A percentile compares a stretch with the other conserved stretches of the same genome.
These are phyloP conservation scores for Penicillium antarcticum DNA, from an alignment of 495 filamentous ascomycete species.

Conservation along the genomic window DNA sequence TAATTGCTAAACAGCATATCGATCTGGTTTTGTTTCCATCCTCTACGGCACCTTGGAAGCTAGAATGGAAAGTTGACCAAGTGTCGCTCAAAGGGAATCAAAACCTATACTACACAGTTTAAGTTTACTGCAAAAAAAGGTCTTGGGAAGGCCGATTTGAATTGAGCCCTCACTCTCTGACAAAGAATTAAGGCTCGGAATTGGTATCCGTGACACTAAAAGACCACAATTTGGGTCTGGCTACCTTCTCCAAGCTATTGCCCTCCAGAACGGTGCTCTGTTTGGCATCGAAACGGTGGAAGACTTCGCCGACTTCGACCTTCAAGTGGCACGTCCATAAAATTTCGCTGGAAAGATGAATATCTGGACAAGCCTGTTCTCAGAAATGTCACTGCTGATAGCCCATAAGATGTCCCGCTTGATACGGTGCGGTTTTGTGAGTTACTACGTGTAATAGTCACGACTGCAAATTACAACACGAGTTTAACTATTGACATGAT, in stretches of 20 bases:
- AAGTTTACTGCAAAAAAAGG: background rate
- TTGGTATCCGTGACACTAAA: conserved; percentile 18
- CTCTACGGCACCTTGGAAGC: conserved; percentile 5
- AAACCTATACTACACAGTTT: conserved; percentile 2
- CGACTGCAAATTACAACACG: conserved; percentile 12
- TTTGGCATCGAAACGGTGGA: conserved; percentile 13
- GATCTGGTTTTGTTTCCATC: conserved; percentile 12
- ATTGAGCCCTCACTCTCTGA: conserved; percentile 4
- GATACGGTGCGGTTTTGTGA: conserved; percentile 9
- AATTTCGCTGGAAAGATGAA: conserved; percentile 10
- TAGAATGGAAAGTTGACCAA: conserved; percentile 5
- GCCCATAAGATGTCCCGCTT: conserved; percentile 17
- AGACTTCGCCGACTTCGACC: conserved; percentile 14
- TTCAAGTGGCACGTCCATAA: background rate
- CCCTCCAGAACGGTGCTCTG: conserved; percentile 13
- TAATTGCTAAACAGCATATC: conserved; percentile 9
- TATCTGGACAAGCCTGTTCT: conserved; percentile 17
- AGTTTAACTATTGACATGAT: conserved; percentile 7
- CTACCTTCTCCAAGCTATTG: conserved; percentile 14
- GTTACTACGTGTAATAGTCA: conserved; percentile 7
- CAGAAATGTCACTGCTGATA: conserved; percentile 19
- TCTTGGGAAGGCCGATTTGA: background rate
- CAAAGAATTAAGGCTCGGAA: conserved; percentile 10
- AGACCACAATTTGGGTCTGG: conserved; percentile 16
- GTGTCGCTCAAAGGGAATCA: conserved; percentile 3